Evolutionary conservation across 176 grass and related monocot species (phyloP), one percentile per base, ranked within the genome.

Genomic region (Secale cereale): DNA sequence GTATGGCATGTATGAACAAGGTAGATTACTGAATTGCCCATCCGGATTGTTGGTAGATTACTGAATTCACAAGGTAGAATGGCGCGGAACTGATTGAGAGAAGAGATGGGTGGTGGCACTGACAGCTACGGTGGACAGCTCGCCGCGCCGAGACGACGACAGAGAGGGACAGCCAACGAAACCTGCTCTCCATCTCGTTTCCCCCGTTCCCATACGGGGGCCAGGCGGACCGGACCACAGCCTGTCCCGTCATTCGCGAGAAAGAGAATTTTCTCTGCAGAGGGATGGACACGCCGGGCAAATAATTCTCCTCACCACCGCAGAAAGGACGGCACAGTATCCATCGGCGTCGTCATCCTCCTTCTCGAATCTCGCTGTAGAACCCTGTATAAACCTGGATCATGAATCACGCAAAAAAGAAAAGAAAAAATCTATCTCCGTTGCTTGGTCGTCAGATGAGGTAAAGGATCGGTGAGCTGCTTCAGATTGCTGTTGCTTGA

Each of bases 61-160:
- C 19, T 22, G 19, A 22, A 56, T 56, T 56, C 19, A 2, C 52
- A 50, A 41, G 37, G 41, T 74, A 8, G 73, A 45, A 75, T 31
- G 71, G 40, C 7, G 26, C 45, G 17, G 71, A 52, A 52, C 8
- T 30, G 46, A 50, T 50, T 50, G 43, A 28, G 48, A 75, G 23
- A 26, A 25, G 7, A 14, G 14, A 43, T 2, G 13, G 16, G 25
- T 26, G 26, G 7, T 29, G 72, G 72, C 17, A 57, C 52, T 10
- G 29, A 40, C 70, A 45, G 27, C 45, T 76, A 82, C 37, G 39
- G 61, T 13, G 66, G 76, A 80, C 81, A 87, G 81, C 69, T 87
- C 76, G 70, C 59, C 39, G 61, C n/a, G 85, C 81, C 81, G 4
- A 81, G 77, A 77, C 70, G 85, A 81, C 68, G 89, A 87, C 76